Evolutionary conservation across 805 yeast species (phyloP), one percentile per base, ranked within the genome.

Genomic region (Zygotorulaspora danielsina): DNA sequence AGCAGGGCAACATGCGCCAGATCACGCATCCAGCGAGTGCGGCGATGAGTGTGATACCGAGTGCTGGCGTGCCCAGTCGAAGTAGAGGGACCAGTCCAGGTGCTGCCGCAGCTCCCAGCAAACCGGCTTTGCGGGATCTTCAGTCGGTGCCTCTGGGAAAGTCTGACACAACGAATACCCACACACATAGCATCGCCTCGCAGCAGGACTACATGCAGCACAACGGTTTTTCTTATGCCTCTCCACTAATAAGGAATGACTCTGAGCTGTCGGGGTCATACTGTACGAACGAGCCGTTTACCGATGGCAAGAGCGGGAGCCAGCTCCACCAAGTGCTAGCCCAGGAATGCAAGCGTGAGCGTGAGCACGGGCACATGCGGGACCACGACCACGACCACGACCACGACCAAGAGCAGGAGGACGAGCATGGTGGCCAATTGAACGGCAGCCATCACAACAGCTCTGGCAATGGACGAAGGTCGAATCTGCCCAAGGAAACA

Each of bases 401-500:
- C n/a, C n/a, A n/a, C n/a, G n/a, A n/a, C n/a, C n/a, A n/a, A n/a
- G n/a, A n/a, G n/a, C n/a, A n/a, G n/a, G n/a, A n/a, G n/a, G n/a
- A n/a, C n/a, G n/a, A n/a, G n/a, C 8, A 21, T 22, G 20, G 28
- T 17, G 15, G 24, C 21, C 19, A 16, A 7, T 16, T 12, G 32
- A 15, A 15, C 25, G 15, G 31, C 18, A 31, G 26, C 29, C 15
- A 16, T 13, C 8, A n/a, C 12, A 18, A 18, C 22, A 26, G 26
- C 24, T 20, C 17, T 9, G 32, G 31, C 36, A 66, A 51, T n/a
- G 51, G 49, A 27, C 72, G 78, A 29, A 71, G 95, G 48, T 81
- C 85, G 31, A 85, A 84, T 59, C 66, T 85, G 45, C 95, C 95
- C 16, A 77, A 83, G 51, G 84, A 77, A 43, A 84, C 87, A 2